Evolutionary conservation across 495 filamentous ascomycete genomes (phyloP).

Genomic region (Cryomyces minteri): DNA sequence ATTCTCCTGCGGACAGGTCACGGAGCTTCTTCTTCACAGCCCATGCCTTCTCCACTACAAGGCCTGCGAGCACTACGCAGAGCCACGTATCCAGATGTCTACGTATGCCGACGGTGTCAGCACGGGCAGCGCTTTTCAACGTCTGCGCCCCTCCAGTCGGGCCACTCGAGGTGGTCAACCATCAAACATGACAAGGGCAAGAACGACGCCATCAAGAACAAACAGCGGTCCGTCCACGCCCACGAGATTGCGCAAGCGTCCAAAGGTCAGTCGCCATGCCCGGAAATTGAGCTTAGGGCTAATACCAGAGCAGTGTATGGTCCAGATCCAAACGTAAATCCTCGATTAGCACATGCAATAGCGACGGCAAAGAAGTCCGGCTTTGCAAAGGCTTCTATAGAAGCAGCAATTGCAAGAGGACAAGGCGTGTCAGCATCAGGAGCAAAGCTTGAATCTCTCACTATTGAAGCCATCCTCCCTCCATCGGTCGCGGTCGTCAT

Average conservation of each 20-base stretch:
- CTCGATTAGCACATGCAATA: conserved; percentile 53
- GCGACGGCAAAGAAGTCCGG: conserved; percentile 66
- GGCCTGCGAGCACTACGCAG: neutral
- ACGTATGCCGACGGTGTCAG: conserved; percentile 3
- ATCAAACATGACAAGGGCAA: conserved; percentile 88
- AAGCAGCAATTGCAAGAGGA: conserved; percentile 67
- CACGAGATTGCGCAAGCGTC: conserved; percentile 36
- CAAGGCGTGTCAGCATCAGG: conserved; percentile 64
- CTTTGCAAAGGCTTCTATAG: conserved; percentile 68
- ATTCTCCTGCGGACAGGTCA: no score
- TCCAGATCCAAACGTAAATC: conserved; percentile 50
- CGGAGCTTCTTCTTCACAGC: no score
- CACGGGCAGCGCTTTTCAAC: conserved; percentile 30
- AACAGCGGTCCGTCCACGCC: conserved; percentile 24
- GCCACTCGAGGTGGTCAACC: conserved; percentile 86
- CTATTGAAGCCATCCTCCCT: conserved; percentile 68
- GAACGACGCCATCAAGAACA: conserved; percentile 43
- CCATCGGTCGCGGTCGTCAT: conserved; percentile 62
- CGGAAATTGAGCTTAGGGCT: conserved; percentile 3
- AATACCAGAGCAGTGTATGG: conserved; percentile 34
- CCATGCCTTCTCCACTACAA: no score
- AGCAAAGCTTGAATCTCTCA: conserved; percentile 50
- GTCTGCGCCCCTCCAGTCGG: conserved; percentile 32
- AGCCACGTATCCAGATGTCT: neutral
- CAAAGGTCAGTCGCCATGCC: conserved; percentile 25